Conservation (phyloP, 2,329 filamentous ascomycete species). For the Monilinia fructicola region DNA sequence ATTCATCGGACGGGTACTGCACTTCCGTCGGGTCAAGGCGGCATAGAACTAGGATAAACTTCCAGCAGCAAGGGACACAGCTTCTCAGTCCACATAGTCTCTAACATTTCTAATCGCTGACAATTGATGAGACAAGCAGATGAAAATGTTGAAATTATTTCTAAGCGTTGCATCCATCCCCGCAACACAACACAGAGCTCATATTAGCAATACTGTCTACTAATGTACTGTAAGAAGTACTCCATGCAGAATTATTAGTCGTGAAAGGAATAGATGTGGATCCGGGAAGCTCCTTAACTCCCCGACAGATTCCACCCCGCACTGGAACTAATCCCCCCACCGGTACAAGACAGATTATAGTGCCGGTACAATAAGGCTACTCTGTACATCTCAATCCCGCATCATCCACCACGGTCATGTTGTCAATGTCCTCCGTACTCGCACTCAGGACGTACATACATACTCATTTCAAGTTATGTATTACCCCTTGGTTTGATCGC, state of each 20-base stretch:
- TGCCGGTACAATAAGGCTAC: too few species aligned
- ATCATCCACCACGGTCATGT: too few species aligned
- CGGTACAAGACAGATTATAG: neutral
- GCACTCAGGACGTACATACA: too few species aligned
- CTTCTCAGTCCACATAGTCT: neutral
- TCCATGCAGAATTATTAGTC: too few species aligned
- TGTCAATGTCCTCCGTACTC: neutral
- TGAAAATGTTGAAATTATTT: neutral
- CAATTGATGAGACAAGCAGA: slow-evolving; percentile 3
- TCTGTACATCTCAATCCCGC: too few species aligned
- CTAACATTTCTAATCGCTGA: slow-evolving; percentile 3
- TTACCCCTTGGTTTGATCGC: neutral
- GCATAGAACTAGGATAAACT: neutral
- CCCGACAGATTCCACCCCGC: neutral
- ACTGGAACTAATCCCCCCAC: neutral
- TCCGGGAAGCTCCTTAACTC: neutral
- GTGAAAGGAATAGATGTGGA: too few species aligned
- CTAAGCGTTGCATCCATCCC: neutral
- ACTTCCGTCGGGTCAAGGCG: slow-evolving; percentile 5
- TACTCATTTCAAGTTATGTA: neutral
- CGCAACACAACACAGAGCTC: neutral
- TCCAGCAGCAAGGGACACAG: neutral
- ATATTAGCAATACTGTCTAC: too few species aligned
- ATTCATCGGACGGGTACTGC: slow-evolving; percentile 14
- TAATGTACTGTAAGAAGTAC: too few species aligned